Base-by-base conservation (phyloP, 495 filamentous ascomycete species). In the Gamarada debralockiae region DNA sequence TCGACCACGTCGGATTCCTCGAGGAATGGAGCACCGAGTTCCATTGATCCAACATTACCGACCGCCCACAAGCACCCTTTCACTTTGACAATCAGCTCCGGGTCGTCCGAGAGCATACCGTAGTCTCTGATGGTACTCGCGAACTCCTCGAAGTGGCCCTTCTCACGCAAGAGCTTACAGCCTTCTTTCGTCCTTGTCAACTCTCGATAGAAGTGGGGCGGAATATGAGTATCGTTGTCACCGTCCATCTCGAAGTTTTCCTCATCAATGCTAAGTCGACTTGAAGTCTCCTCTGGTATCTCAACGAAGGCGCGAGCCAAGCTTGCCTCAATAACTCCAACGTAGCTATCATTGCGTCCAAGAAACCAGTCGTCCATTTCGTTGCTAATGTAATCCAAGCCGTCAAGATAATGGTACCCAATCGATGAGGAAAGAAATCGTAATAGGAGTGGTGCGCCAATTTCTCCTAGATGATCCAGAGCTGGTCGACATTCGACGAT, bases 291-390 rank as follows among this genome's bases (percentile, higher is more conserved):
- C 21, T 63, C 57, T 3, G 43, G 59, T 40, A 80, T 76, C 38
- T 83, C 77, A 18, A 85, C 73, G 52, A 97, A 90, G 7, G 91
- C 90, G 21, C 91, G 81, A 18, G 92, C 90, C n/a, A 98, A 74
- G 50, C 90, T 93, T 17, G 93, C 95, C 65, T 98, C 93, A 27
- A 97, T 90, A n/a, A 97, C 78, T 21, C 83, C 77, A 43, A 98
- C 93, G 66, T 98, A 98, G 36, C 81, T 84, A 67, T 97, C 92
- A 62, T 98, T 98, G 24, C 93, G 83, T 29, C 95, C 93, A 44
- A 86, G 80, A 64, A 97, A 98, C 93, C 93, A 98, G 67, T 97
- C 93, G 63, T 98, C 93, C 93, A 98, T 98, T 64, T 97, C 95
- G 59, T 93, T 90, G 36, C 90, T 93, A 64, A 98, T 98, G 60